Percentiles rank a stretch among this genome's conserved stretches.
phyloP scores from a whole-genome alignment of 2,329 filamentous ascomycete genomes.

The Pestalotiopsis sp. region DNA sequence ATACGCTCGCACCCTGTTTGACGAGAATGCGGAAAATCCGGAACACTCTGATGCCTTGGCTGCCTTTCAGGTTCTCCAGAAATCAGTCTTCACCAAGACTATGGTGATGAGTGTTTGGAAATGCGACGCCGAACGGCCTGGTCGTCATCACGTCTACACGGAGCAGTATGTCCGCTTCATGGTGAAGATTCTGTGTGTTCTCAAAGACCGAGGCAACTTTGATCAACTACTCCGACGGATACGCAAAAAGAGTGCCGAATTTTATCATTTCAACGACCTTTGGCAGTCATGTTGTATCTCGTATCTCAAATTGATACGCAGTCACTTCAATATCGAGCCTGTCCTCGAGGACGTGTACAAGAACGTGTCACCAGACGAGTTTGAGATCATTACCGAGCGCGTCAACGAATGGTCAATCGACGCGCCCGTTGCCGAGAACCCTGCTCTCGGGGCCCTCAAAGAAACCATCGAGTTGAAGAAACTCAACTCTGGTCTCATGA shows the following conservation, averaged over 20 bases:
- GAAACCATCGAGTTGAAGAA: conserved; percentile 64
- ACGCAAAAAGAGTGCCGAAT: conserved; percentile 79
- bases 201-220: conserved; percentile 74
- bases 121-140: conserved; percentile 80
- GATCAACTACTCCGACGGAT: conserved; percentile 80
- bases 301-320: conserved; percentile 57
- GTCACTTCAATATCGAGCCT: conserved; percentile 47
- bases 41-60: conserved; percentile 69
- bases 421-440: conserved; percentile 27
- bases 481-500: conserved; percentile 87
- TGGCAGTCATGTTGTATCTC: conserved; percentile 59
- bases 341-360: conserved; percentile 60
- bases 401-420: conserved; percentile 51
- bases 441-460: conserved; percentile 56
- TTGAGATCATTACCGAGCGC: conserved; percentile 58
- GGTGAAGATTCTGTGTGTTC: conserved; percentile 71
- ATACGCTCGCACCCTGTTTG: conserved; percentile 61
- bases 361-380: conserved; percentile 54
- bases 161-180: conserved; percentile 85
- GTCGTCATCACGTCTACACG: conserved; percentile 90
- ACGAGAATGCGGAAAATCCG: conserved; percentile 44
- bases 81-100: conserved; percentile 84
- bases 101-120: conserved; percentile 97
- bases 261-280: conserved; percentile 63
- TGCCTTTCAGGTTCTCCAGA: conserved; percentile 74